Base-by-base conservation (phyloP, 1,284 basidiomycete species). In the Cutaneotrichosporon cutaneum region DNA sequence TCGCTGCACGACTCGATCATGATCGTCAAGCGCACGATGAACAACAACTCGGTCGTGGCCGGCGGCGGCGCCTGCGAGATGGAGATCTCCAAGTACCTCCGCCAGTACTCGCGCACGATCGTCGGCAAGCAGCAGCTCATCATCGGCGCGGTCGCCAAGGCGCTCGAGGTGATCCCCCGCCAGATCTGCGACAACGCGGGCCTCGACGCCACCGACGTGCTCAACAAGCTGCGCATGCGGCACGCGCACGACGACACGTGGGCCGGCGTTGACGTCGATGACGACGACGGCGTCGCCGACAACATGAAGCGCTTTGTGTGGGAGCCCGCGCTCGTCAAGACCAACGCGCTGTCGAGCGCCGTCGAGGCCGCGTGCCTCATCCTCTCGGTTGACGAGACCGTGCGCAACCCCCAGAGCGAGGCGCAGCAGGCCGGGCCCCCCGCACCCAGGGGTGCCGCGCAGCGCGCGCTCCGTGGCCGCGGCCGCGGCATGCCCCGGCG, bases 181-280 rank as follows among this genome's bases (percentile, higher is more conserved):
- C 95, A 99, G 78, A 94, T 99, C 66, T 96, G 92, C 75, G 95
- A 99, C 81, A 99, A 99, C 74, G 96, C 96, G 21, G 96, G 96
- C 21, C 84, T 99, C 39, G 96, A 99, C 81, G 95, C 95, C 1
- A 99, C 95, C 13, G 96, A 99, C 74, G 86, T 99, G 58, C 83
- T 99, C 63, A 99, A 99, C 83, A 94, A 97, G 78, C 85, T 99
- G 60, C 88, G 96, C 62, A 98, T 97, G 93, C 88, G 90, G 72
- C 95, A 99, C 75, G 93, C 93, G 0, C 86, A 87, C 63, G 92
- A 90, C 50, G 82, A 83, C 58, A 86, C 84, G 61, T 98, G 94
- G 94, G 89, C 87, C 48, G 96, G 96, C 65, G 93, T 99, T 26
- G 94, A 98, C 73, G 93, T 99, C 33, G 94, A 99, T 64, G 88